Evolutionary conservation across 2,329 filamentous ascomycete species (phyloP).

Genomic region (Phialocephala sp.): DNA sequence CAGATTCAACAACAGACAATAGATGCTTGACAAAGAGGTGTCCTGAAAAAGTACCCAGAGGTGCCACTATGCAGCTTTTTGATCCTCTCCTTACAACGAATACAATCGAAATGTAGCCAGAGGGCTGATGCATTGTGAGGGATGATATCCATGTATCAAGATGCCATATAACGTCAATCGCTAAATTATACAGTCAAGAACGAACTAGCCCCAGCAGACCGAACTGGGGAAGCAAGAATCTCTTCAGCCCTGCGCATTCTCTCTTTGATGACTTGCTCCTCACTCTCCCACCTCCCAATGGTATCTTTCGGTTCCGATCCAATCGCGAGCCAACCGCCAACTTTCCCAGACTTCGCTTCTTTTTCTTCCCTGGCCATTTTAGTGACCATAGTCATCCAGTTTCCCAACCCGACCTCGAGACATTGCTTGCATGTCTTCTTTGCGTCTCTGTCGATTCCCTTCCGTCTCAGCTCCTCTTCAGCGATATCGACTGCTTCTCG

Average conservation of each 20-base stretch:
- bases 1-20: no score
- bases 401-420: slow-evolving; percentile 74
- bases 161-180: background rate
- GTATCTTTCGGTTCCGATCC: slow-evolving; percentile 33
- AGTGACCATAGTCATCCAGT: slow-evolving; percentile 83
- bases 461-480: slow-evolving; percentile 66
- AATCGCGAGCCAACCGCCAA: slow-evolving; percentile 40
- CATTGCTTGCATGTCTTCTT: slow-evolving; percentile 76
- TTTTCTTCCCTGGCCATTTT: slow-evolving; percentile 54
- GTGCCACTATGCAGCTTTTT: no score
- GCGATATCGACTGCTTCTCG: slow-evolving; percentile 83
- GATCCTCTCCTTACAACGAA: no score
- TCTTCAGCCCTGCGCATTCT: slow-evolving; percentile 37
- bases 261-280: slow-evolving; percentile 42
- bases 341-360: slow-evolving; percentile 28
- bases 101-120: background rate
- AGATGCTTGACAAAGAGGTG: no score
- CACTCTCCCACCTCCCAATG: slow-evolving; percentile 44
- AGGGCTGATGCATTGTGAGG: background rate
- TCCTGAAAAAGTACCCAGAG: no score
- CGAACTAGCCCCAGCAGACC: slow-evolving; percentile 2
- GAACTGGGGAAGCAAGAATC: slow-evolving; percentile 24
- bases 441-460: slow-evolving; percentile 42
- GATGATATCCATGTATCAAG: background rate
- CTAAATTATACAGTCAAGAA: slow-evolving; percentile 4